Evolutionary conservation across 2,329 filamentous ascomycete genomes (phyloP).

Genomic region (Pseudocercospora ulei): DNA sequence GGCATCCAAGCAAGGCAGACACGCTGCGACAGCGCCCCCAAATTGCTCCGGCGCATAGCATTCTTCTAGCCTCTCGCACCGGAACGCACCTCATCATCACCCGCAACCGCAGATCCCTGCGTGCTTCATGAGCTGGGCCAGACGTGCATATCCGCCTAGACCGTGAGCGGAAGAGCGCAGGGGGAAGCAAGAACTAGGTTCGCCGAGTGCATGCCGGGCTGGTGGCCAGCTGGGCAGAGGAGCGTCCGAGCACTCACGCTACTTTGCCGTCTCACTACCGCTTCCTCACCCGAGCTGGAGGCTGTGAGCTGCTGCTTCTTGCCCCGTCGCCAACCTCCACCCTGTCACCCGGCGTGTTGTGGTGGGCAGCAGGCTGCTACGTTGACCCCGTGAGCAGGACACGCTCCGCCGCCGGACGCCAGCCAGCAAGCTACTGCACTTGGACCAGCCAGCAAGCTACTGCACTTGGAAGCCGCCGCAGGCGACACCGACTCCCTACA

Average conservation of each 20-base stretch:
- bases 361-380: not conserved
- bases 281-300: constrained; percentile 7
- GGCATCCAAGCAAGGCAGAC: not conserved
- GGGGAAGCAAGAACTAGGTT: constrained; percentile 5
- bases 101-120: constrained; percentile 2
- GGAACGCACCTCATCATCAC: constrained; percentile 1
- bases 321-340: not conserved
- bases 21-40: not conserved
- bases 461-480: constrained; percentile 14
- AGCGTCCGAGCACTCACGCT: constrained; percentile 8
- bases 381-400: too few species aligned
- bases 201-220: constrained; percentile 7
- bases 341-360: not conserved
- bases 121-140: constrained; percentile 5
- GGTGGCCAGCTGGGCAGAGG: constrained; percentile 2
- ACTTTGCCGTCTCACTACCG: constrained; percentile 6
- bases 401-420: too few species aligned
- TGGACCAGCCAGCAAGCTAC: constrained; percentile 11
- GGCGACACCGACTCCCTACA: constrained; percentile 10
- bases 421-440: constrained; percentile 11
- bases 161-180: constrained; percentile 7
- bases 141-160: constrained; percentile 6
- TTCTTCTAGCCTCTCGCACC: not conserved
- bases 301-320: constrained; percentile 7
- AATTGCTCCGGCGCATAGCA: not conserved